Evolutionary conservation across 1,139 yeast species (phyloP).

Genomic region (Hemisphaericaspora xylofermentans): DNA sequence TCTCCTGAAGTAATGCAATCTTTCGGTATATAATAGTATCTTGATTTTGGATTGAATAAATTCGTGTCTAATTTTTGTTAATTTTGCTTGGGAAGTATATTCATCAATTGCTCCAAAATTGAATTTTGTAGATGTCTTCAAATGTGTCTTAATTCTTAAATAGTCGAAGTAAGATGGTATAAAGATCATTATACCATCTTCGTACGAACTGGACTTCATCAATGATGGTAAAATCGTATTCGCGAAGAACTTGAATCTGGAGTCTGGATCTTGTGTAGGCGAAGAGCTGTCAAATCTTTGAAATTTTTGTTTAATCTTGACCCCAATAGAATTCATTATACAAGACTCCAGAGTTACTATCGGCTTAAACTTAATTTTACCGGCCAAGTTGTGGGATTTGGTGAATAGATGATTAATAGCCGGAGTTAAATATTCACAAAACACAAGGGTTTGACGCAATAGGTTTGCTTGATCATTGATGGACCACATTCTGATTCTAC

Average conservation of each 20-base stretch:
- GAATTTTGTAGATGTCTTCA: slow-evolving; percentile 62
- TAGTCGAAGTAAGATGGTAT: slow-evolving; percentile 89
- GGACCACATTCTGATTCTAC: slow-evolving; percentile 89
- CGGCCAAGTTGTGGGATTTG: slow-evolving; percentile 62
- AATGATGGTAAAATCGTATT: slow-evolving; percentile 71
- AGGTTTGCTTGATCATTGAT: slow-evolving; percentile 77
- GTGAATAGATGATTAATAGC: slow-evolving; percentile 68
- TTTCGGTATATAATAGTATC: slow-evolving; percentile 81
- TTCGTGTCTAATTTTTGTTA: slow-evolving; percentile 67
- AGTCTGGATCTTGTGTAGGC: slow-evolving; percentile 70
- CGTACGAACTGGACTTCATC: slow-evolving; percentile 54
- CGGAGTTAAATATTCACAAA: slow-evolving; percentile 77
- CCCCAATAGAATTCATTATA: slow-evolving; percentile 49
- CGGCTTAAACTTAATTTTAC: slow-evolving; percentile 59
- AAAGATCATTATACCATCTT: slow-evolving; percentile 75
- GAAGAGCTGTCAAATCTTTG: slow-evolving; percentile 62
- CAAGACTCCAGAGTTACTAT: slow-evolving; percentile 36
- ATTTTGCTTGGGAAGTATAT: slow-evolving; percentile 68
- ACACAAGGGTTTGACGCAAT: slow-evolving; percentile 75
- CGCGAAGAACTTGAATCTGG: slow-evolving; percentile 76
- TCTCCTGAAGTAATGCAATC: slow-evolving; percentile 89
- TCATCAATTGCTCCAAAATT: slow-evolving; percentile 75
- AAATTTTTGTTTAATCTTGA: slow-evolving; percentile 70
- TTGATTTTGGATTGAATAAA: slow-evolving; percentile 68
- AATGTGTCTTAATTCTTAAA: slow-evolving; percentile 69